Base-by-base conservation (phyloP, 345 rosid species). In the Lepidium africanum region DNA sequence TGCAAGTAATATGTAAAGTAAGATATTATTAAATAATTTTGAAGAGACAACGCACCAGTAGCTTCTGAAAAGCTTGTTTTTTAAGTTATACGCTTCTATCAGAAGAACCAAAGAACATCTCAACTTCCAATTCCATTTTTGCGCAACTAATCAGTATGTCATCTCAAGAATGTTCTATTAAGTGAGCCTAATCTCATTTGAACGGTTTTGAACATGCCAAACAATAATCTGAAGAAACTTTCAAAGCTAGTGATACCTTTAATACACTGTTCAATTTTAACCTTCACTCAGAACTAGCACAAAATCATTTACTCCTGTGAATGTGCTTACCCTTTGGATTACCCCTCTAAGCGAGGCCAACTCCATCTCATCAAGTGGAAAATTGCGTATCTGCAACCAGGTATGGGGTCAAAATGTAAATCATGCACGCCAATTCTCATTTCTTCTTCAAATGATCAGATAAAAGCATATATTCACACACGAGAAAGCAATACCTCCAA, bases 291-390 rank as follows among this genome's bases (percentile, higher is more conserved):
- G 49, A n/a, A 45, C 16, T 55, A 45, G 43, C 49, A 52, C 60
- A 63, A 3, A 56, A 69, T 47, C 12, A 60, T 54, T 10, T 52
- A 60, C 21, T 48, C 9, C 8, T 52, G 52, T 13, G 3, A 52
- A 49, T 70, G 48, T 70, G 19, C 84, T 75, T 86, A 90, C 98
- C 83, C 82, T 84, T 70, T 90, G 98, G 78, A 90, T 65, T 58
- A 90, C 85, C 71, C 98, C 97, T 14, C 97, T 76, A 15, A 93
- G 90, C 48, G 98, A 93, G 79, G 96, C 97, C 83, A 93, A 80
- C 81, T 93, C 97, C 84, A 93, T 72, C 70, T 93, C 98, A 82
- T 93, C 98, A 33, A 93, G 89, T 13, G 98, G 98, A 76, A 93
- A 82, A 63, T 93, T 63, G 59, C 96, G 96, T 65, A 93, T 79